Evolutionary conservation across 306 rosid species (phyloP).

Genomic region (Albizia julibrissin): DNA sequence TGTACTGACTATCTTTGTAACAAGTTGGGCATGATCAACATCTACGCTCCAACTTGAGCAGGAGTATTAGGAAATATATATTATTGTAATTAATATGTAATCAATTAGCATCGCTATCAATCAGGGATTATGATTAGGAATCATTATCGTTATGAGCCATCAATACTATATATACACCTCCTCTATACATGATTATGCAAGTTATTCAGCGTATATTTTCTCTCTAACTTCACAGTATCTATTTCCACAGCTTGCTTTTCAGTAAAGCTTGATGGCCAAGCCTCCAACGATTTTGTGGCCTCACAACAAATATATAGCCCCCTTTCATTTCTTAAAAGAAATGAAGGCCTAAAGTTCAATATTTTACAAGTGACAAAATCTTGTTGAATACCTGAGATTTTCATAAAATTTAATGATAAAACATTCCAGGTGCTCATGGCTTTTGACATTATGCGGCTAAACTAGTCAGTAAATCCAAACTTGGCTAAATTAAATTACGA

Average conservation of each 20-base stretch:
- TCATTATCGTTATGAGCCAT: too few relatives aligned
- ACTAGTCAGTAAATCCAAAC: not conserved
- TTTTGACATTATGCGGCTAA: not conserved
- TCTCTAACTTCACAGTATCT: not conserved
- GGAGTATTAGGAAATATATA: too few relatives aligned
- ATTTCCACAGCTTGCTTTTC: conserved; percentile 2
- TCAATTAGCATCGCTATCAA: too few relatives aligned
- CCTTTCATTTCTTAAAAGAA: not conserved
- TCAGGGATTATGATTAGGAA: too few relatives aligned
- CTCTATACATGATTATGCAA: too few relatives aligned
- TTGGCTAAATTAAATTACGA: not conserved
- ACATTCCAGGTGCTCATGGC: not conserved
- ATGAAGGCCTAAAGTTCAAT: not conserved
- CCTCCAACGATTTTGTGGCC: not conserved
- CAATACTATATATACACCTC: too few relatives aligned
- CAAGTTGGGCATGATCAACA: too few relatives aligned
- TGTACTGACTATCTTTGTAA: too few relatives aligned
- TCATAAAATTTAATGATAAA: not conserved
- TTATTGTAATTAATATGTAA: too few relatives aligned
- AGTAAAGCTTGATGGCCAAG: not conserved
- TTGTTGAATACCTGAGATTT: not conserved
- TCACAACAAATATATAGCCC: not conserved
- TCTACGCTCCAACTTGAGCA: too few relatives aligned
- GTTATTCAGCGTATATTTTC: too few relatives aligned
- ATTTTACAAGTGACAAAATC: not conserved